Evolutionary conservation across 2,329 filamentous ascomycete genomes (phyloP).

Genomic region (Aspergillus sp.): DNA sequence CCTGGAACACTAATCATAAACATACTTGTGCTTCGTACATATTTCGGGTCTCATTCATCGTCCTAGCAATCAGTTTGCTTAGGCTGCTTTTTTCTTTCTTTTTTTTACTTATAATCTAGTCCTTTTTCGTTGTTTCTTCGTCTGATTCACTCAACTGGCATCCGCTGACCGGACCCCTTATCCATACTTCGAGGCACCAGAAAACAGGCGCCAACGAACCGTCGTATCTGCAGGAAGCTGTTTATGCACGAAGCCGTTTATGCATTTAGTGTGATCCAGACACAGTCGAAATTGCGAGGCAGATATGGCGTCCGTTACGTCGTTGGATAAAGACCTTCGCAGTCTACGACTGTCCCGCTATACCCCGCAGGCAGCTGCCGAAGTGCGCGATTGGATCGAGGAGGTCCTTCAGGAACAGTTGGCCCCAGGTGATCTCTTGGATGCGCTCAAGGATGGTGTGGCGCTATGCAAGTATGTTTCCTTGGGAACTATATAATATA

Average conservation of each 20-base stretch:
- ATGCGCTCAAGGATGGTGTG: conserved; percentile 81
- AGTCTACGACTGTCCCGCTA: conserved; percentile 88
- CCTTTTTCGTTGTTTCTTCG: not conserved
- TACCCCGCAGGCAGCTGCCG: conserved; percentile 81
- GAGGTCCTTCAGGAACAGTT: conserved; percentile 67
- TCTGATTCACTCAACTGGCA: not conserved
- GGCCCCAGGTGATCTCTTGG: conserved; percentile 68
- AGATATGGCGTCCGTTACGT: conserved; percentile 84
- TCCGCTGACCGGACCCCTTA: not conserved
- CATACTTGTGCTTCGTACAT: not conserved
- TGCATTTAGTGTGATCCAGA: not conserved
- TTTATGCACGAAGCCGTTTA: not conserved
- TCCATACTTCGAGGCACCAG: not conserved
- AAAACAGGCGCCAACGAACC: not conserved
- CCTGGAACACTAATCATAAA: not conserved
- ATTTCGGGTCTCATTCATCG: not conserved
- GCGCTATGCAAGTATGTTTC: conserved; percentile 75
- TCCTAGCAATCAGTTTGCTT: conserved; percentile 1
- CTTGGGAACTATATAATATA: no score
- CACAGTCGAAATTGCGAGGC: not conserved
- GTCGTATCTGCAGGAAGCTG: not conserved
- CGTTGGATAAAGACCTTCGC: conserved; percentile 91
- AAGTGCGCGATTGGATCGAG: conserved; percentile 82
- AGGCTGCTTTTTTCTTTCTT: not conserved
- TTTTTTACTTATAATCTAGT: not conserved